These are phyloP conservation scores for Excoecaria agallocha DNA, from an alignment of 345 rosid species.

Conservation along the genomic window DNA sequence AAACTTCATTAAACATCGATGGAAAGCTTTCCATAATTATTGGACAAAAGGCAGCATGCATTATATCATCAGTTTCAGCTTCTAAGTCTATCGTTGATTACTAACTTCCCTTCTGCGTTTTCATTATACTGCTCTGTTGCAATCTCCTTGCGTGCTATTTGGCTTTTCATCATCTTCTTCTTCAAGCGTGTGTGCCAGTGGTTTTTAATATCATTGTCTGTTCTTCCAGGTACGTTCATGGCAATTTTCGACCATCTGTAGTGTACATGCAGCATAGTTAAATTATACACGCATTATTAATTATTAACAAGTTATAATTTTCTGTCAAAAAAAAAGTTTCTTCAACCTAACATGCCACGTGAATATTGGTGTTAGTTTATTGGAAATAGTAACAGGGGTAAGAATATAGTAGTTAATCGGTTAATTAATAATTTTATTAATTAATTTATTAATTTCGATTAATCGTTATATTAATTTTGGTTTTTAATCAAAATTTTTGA, in stretches of 20 bases:
- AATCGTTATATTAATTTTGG: too few relatives aligned
- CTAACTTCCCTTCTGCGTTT: background rate
- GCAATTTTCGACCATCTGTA: slow-evolving; percentile 41
- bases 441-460: too few relatives aligned
- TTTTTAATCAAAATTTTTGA: too few relatives aligned
- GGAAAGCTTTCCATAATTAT: slow-evolving; percentile 22
- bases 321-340: too few relatives aligned
- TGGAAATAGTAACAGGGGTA: too few relatives aligned
- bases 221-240: slow-evolving; percentile 29
- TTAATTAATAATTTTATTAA: too few relatives aligned
- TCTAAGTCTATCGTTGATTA: background rate
- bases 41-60: background rate
- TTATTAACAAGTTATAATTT: background rate
- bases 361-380: too few relatives aligned
- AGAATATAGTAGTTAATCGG: too few relatives aligned
- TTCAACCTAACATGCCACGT: background rate
- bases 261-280: too few relatives aligned
- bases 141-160: background rate
- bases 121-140: background rate
- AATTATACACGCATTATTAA: background rate
- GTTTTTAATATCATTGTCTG: slow-evolving; percentile 39
- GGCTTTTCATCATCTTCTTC: slow-evolving; percentile 16
- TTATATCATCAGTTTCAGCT: background rate
- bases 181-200: slow-evolving; percentile 35
- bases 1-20: background rate